These are phyloP conservation scores for Pichia sp. DNA, from an alignment of 1,139 yeast species.

Conservation along the genomic window DNA sequence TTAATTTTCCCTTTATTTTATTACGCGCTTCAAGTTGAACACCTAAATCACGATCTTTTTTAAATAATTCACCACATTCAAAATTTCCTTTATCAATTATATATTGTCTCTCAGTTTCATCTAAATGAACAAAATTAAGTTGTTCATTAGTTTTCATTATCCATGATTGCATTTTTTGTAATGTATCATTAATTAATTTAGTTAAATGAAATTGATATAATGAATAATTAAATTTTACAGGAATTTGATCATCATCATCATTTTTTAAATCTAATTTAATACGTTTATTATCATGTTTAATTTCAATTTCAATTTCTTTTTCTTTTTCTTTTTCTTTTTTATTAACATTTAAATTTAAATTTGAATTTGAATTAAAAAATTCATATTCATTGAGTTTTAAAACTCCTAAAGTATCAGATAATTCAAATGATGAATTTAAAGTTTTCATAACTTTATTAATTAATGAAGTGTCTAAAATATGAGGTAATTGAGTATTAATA, in stretches of 20 bases:
- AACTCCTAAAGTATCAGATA: conserved; percentile 14
- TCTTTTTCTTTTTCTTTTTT: too few relatives aligned
- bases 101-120: conserved; percentile 47
- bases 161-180: conserved; percentile 29
- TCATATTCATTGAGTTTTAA: conserved; percentile 17
- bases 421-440: background rate
- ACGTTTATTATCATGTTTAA: conserved; percentile 10
- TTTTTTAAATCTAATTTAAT: conserved; percentile 9
- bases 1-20: conserved; percentile 42
- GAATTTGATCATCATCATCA: conserved; percentile 3
- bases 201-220: conserved; percentile 24
- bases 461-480: conserved; percentile 17
- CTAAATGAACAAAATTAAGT: conserved; percentile 33
- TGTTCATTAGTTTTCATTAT: conserved; percentile 25
- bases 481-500: conserved; percentile 10
- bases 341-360: conserved; percentile 1
- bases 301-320: conserved; percentile 5
- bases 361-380: conserved; percentile 13
- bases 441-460: conserved; percentile 4
- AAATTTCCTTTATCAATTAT: conserved; percentile 43
- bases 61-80: conserved; percentile 43
- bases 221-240: conserved; percentile 16
- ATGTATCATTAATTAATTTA: conserved; percentile 16
- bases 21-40: conserved; percentile 44
- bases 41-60: conserved; percentile 41